Conservation (phyloP, 1,139 yeast genomes). For the Ashbya aceris region DNA sequence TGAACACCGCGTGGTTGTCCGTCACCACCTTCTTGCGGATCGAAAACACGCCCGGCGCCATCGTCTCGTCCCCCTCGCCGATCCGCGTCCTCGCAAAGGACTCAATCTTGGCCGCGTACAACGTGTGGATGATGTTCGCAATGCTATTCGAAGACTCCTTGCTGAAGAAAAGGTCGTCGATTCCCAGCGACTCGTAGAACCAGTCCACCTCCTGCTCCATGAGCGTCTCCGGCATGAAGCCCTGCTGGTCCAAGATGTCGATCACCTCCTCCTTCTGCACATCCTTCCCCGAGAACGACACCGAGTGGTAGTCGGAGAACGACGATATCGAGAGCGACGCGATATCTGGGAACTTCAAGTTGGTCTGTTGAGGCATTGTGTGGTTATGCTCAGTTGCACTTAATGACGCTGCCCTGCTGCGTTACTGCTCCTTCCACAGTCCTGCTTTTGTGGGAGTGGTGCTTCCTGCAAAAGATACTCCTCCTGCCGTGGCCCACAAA, state of each 20-base stretch:
- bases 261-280: constrained; percentile 74
- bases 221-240: constrained; percentile 79
- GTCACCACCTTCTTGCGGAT: constrained; percentile 31
- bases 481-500: no score
- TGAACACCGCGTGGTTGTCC: constrained; percentile 84
- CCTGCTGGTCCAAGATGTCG: constrained; percentile 72
- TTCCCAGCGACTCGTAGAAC: constrained; percentile 83
- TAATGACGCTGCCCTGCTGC: no score
- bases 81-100: constrained; percentile 56
- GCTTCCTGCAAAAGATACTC: no score
- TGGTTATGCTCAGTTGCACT: not conserved
- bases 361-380: not conserved
- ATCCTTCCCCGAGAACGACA: constrained; percentile 73
- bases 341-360: constrained; percentile 28
- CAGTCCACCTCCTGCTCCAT: constrained; percentile 82
- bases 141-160: constrained; percentile 76
- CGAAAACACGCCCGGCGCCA: constrained; percentile 10
- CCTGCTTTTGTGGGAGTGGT: no score
- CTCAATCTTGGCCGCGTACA: constrained; percentile 88
- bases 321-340: constrained; percentile 34
- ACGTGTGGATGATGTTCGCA: constrained; percentile 68
- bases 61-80: constrained; percentile 7
- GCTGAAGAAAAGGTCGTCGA: constrained; percentile 87
- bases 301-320: constrained; percentile 56
- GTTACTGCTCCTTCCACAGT: no score